A percentile compares a stretch with the other conserved stretches of the same genome.
Evolutionary conservation across 176 grass and related monocot genomes (phyloP).

Genomic region (Aegilops speltoides): DNA sequence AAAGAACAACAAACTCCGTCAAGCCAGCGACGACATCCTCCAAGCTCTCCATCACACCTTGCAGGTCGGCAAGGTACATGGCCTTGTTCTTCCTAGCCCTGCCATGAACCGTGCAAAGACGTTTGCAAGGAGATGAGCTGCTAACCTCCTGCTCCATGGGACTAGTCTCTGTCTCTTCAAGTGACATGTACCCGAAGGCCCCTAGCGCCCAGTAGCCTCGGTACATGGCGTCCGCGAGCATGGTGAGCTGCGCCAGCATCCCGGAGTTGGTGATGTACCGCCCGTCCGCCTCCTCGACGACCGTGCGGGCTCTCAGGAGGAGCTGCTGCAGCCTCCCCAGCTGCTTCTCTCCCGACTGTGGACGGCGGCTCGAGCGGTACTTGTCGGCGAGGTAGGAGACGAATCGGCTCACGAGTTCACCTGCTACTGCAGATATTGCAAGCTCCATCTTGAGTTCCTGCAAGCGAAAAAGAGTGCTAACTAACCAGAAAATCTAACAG

Average conservation of each 20-base stretch:
- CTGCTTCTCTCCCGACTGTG: background rate
- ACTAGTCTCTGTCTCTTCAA: too few relatives aligned
- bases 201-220: background rate
- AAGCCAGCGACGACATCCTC: background rate
- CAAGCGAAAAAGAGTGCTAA: background rate
- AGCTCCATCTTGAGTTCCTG: background rate
- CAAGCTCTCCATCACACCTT: background rate
- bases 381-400: too few relatives aligned
- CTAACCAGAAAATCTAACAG: background rate
- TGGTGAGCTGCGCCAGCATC: background rate
- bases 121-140: background rate
- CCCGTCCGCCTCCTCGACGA: background rate
- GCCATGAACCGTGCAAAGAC: background rate
- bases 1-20: background rate
- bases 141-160: too few relatives aligned
- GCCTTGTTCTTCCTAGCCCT: background rate
- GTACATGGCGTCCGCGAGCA: background rate
- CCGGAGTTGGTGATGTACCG: background rate
- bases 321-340: background rate
- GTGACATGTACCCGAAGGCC: background rate
- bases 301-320: background rate
- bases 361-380: too few relatives aligned
- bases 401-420: too few relatives aligned
- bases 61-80: background rate
- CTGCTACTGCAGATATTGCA: too few relatives aligned